A percentile compares a stretch with the other conserved stretches of the same genome.
Evolutionary conservation across 176 grass and related monocot genomes (phyloP).

Genomic region (Zea mays): Zm-B73-REFERENCE-NAM-5.0 NC_050104.1:135825001-135825500

Average conservation of each 20-base stretch:
- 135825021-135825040: neutral
- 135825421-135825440: neutral
- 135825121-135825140: constrained; percentile 7
- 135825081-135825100: neutral
- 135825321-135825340: neutral
- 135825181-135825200: neutral
- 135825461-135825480: neutral
- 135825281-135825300: neutral
- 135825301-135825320: constrained; percentile 18
- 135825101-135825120: neutral
- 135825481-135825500: neutral
- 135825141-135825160: neutral
- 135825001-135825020: neutral
- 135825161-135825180: neutral
- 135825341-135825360: constrained; percentile 13
- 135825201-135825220: constrained; percentile 4
- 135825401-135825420: neutral
- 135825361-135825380: neutral
- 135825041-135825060: neutral
- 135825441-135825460: neutral
- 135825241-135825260: constrained; percentile 16
- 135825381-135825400: neutral
- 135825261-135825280: constrained; percentile 15
- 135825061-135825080: neutral
- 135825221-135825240: neutral